Percentiles rank a stretch among this genome's conserved stretches.
Conservation (phyloP, 2,329 filamentous ascomycete species). For the Paramyrothecium sp. region DNA sequence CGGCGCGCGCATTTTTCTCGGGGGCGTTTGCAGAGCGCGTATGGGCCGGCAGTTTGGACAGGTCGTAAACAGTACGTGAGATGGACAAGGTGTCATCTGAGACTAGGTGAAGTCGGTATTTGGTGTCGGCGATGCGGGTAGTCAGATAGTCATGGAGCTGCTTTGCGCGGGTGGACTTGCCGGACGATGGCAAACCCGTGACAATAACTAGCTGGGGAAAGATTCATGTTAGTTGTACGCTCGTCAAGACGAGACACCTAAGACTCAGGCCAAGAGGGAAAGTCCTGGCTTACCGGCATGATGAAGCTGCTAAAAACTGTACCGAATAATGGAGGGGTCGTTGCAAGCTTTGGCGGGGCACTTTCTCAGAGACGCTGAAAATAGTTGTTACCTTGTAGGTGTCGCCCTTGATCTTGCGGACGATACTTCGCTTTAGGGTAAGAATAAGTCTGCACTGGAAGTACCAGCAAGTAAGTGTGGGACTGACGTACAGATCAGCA, state of each 20-base stretch:
- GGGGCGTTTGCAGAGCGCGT: slow-evolving; percentile 69
- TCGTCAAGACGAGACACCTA: too few relatives aligned
- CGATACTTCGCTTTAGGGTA: too few relatives aligned
- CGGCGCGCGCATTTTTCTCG: slow-evolving; percentile 80
- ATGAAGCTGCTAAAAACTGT: background rate
- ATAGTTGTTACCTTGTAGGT: too few relatives aligned
- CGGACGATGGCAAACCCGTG: slow-evolving; percentile 65
- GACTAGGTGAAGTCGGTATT: slow-evolving; percentile 70
- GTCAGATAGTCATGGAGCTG: slow-evolving; percentile 67
- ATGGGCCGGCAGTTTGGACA: slow-evolving; percentile 55
- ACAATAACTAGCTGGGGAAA: slow-evolving; percentile 60
- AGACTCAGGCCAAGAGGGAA: background rate
- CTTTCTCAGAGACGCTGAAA: background rate
- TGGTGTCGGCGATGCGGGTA: slow-evolving; percentile 48
- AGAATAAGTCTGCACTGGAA: too few relatives aligned
- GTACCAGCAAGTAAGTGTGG: too few relatives aligned
- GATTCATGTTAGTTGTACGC: too few relatives aligned
- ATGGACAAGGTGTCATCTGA: slow-evolving; percentile 72
- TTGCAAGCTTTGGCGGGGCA: background rate
- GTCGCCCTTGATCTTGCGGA: too few relatives aligned
- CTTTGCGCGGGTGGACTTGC: slow-evolving; percentile 64
- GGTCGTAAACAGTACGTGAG: slow-evolving; percentile 68
- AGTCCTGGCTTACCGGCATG: slow-evolving; percentile 20
- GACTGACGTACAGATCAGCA: too few relatives aligned
- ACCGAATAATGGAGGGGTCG: background rate